phyloP scores from a whole-genome alignment of 1,284 basidiomycete species.

The Hypsizygus ulmarius region DNA sequence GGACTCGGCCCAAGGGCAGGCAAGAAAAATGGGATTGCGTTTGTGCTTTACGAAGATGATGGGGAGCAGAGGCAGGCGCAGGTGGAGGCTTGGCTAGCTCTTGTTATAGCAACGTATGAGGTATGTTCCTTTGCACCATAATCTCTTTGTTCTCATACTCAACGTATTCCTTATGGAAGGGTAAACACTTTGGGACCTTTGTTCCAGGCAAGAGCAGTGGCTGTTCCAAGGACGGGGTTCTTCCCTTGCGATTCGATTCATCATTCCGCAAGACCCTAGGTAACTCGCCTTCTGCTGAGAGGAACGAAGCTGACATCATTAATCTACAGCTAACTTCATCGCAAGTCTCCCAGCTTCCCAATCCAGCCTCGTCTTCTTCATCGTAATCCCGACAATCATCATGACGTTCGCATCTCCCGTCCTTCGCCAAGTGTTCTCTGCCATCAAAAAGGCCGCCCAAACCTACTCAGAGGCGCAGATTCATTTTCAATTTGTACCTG shows the following conservation, averaged over 20 bases:
- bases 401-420: slow-evolving; percentile 58
- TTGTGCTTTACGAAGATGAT: slow-evolving; percentile 65
- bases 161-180: slow-evolving; percentile 36
- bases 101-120: slow-evolving; percentile 51
- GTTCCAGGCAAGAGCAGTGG: slow-evolving; percentile 44
- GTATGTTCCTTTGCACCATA: slow-evolving; percentile 38
- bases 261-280: slow-evolving; percentile 63
- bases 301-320: neutral
- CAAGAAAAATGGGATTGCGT: slow-evolving; percentile 64
- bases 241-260: slow-evolving; percentile 60
- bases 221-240: slow-evolving; percentile 51
- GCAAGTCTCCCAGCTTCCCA: slow-evolving; percentile 38
- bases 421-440: slow-evolving; percentile 63
- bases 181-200: slow-evolving; percentile 59
- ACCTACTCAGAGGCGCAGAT: slow-evolving; percentile 43
- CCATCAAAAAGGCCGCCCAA: slow-evolving; percentile 53
- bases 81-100: slow-evolving; percentile 57
- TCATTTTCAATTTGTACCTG: slow-evolving; percentile 69
- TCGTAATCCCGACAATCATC: slow-evolving; percentile 57
- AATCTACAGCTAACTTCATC: slow-evolving; percentile 48
- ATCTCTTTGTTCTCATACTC: neutral
- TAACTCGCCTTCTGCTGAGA: slow-evolving; percentile 26
- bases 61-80: slow-evolving; percentile 42
- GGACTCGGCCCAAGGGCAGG: slow-evolving; percentile 70
- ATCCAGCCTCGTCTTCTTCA: slow-evolving; percentile 59